Conservation (phyloP, 129 eudicot species). For the Chrysanthemum seticuspe region DNA sequence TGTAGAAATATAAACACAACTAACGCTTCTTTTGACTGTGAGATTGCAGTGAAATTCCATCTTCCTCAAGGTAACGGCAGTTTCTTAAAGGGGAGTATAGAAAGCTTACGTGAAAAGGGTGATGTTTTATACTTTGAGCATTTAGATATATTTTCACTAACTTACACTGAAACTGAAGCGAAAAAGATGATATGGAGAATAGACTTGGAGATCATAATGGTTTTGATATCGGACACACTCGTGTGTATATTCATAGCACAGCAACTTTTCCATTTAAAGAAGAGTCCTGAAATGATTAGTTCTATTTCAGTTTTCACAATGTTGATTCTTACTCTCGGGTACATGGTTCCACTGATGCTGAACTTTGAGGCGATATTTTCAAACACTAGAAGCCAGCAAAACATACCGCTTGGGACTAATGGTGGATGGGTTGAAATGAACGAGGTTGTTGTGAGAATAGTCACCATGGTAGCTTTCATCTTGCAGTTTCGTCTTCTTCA, state of each 20-base stretch:
- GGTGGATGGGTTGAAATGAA: constrained; percentile 66
- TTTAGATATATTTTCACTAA: constrained; percentile 29
- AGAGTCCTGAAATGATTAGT: constrained; percentile 38
- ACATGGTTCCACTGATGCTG: constrained; percentile 64
- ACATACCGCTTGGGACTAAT: constrained; percentile 24
- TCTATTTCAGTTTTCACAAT: constrained; percentile 64
- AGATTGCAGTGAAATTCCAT: constrained; percentile 48
- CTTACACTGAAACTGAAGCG: constrained; percentile 25
- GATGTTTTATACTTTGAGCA: constrained; percentile 57
- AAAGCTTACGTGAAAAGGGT: constrained; percentile 43
- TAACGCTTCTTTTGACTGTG: constrained; percentile 51
- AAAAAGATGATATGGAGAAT: constrained; percentile 57
- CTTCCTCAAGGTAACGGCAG: constrained; percentile 37
- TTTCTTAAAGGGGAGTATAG: constrained; percentile 51
- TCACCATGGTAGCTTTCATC: constrained; percentile 68
- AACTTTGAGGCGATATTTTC: constrained; percentile 70
- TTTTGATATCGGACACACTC: constrained; percentile 62
- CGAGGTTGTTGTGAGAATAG: constrained; percentile 59
- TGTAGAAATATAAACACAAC: constrained; percentile 41
- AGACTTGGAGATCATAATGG: constrained; percentile 71
- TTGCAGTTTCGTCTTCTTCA: constrained; percentile 63
- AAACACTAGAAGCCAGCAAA: constrained; percentile 18
- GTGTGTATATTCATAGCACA: constrained; percentile 46
- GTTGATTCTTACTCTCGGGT: constrained; percentile 54
- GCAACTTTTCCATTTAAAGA: constrained; percentile 55